These are phyloP conservation scores for Penicillium sp. DNA, from an alignment of 2,329 filamentous ascomycete genomes.

Conservation along the genomic window DNA sequence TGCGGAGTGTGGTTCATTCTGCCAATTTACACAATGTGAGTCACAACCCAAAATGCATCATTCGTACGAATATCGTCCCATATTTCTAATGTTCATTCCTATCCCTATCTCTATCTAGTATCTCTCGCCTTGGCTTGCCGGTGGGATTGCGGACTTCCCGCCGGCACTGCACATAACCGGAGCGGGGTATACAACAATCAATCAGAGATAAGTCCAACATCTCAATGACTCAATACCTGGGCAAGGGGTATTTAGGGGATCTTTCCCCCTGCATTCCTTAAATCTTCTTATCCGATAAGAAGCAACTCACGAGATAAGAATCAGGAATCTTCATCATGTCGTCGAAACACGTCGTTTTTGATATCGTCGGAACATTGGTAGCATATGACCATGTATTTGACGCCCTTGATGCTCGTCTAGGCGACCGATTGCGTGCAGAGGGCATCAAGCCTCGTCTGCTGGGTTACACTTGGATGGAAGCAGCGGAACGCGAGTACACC, in stretches of 20 bases:
- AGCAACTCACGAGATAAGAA: background rate
- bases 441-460: slow-evolving; percentile 42
- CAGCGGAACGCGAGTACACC: slow-evolving; percentile 49
- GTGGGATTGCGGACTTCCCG: slow-evolving; percentile 1
- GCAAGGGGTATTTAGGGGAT: background rate
- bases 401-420: slow-evolving; percentile 41
- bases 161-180: slow-evolving; percentile 1
- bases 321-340: background rate
- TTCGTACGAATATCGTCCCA: background rate
- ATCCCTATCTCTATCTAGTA: slow-evolving; percentile 10
- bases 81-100: background rate
- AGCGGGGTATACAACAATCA: slow-evolving; percentile 6
- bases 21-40: background rate
- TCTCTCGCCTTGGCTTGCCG: background rate
- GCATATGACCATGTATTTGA: slow-evolving; percentile 43
- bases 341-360: slow-evolving; percentile 33
- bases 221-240: background rate
- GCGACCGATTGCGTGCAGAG: slow-evolving; percentile 36
- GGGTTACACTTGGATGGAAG: slow-evolving; percentile 46
- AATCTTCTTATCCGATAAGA: background rate
- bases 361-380: slow-evolving; percentile 45
- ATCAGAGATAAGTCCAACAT: background rate
- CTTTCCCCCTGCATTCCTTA: background rate
- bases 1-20: background rate
- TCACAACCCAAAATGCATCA: background rate